Evolutionary conservation across 345 rosid species (phyloP).

Genomic region (Barbarea vulgaris): DNA sequence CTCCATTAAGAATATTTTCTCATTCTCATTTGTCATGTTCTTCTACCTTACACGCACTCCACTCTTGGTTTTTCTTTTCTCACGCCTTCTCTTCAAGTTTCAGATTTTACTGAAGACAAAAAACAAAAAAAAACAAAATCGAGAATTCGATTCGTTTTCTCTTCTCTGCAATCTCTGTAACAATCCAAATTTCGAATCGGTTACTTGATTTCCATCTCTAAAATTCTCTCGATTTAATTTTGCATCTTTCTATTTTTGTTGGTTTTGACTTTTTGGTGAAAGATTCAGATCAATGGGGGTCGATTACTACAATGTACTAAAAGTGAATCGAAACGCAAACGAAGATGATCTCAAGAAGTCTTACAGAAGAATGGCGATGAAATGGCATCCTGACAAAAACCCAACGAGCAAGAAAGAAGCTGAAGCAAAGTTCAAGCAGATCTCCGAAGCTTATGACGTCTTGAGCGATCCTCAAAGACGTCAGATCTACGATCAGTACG

Average conservation of each 20-base stretch:
- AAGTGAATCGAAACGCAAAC: conserved; percentile 59
- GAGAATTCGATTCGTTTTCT: not conserved
- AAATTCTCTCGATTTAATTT: not conserved
- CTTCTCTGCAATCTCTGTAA: not conserved
- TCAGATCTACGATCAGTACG: conserved; percentile 82
- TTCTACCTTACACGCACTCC: conserved; percentile 42
- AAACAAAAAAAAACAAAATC: not conserved
- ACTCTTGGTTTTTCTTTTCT: not conserved
- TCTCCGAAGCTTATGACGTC: conserved; percentile 89
- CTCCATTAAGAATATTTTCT: conserved; percentile 14
- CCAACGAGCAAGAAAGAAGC: conserved; percentile 68
- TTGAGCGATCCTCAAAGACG: conserved; percentile 76
- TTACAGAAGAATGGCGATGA: conserved; percentile 78
- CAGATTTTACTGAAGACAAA: not conserved
- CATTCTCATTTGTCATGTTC: conserved; percentile 20
- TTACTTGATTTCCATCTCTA: not conserved
- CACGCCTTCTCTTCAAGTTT: conserved; percentile 12
- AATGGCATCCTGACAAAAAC: conserved; percentile 95
- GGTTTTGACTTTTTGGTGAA: conserved; percentile 19
- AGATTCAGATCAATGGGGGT: conserved; percentile 62
- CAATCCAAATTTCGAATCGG: not conserved
- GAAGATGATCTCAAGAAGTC: conserved; percentile 83
- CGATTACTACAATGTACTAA: conserved; percentile 86
- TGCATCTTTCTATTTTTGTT: no score
- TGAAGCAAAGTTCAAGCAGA: conserved; percentile 82